A percentile compares a stretch with the other conserved stretches of the same genome.
These are phyloP conservation scores for Irpex lacteus DNA, from an alignment of 1,284 basidiomycete species.

Conservation along the genomic window DNA sequence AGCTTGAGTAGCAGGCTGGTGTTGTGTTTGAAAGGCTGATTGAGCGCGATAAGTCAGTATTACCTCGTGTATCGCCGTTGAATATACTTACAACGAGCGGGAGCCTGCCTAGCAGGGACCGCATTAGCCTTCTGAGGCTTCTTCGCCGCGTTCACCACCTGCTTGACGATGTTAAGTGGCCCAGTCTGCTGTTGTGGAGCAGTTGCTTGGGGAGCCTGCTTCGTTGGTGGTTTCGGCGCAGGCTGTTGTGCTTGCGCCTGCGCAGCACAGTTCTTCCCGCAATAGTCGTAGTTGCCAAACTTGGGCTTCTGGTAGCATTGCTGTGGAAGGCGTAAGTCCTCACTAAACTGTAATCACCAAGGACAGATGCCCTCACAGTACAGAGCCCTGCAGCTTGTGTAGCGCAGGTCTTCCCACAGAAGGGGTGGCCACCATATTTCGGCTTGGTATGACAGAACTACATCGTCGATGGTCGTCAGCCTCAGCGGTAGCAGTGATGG, in stretches of 20 bases:
- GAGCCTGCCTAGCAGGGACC: neutral
- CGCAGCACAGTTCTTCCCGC: constrained; percentile 58
- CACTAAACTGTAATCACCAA: too few species aligned
- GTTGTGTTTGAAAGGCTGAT: neutral
- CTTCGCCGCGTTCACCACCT: neutral
- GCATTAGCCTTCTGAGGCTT: neutral
- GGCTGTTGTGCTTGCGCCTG: constrained; percentile 34
- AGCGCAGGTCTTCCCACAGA: constrained; percentile 19
- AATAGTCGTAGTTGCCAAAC: constrained; percentile 49
- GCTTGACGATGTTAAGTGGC: neutral
- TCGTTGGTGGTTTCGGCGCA: neutral
- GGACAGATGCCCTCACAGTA: constrained; percentile 4
- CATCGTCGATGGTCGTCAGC: neutral
- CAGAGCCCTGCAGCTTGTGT: constrained; percentile 14
- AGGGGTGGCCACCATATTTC: constrained; percentile 11
- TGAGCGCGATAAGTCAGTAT: neutral
- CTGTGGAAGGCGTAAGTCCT: constrained; percentile 27
- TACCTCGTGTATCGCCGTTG: neutral
- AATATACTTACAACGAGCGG: neutral
- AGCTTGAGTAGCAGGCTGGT: neutral
- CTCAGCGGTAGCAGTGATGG: neutral
- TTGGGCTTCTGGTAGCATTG: constrained; percentile 56
- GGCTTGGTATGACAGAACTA: constrained; percentile 17
- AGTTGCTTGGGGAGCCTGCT: neutral
- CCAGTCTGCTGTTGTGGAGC: neutral